phyloP scores from a whole-genome alignment of 306 rosid species.

The Medicago truncatula region MtrunA17r5.0-ANR NC_053045.1:59739501-59740000 shows the following conservation, averaged over 20 bases:
- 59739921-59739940: constrained; percentile 89
- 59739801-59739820: constrained; percentile 88
- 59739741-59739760: constrained; percentile 81
- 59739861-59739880: constrained; percentile 97
- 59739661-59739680: constrained; percentile 14
- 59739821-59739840: constrained; percentile 66
- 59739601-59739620: constrained; percentile 16
- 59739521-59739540: background rate
- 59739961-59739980: background rate
- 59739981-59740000: constrained; percentile 7
- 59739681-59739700: constrained; percentile 29
- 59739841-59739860: constrained; percentile 78
- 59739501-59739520: constrained; percentile 13
- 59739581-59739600: too few species aligned
- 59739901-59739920: constrained; percentile 84
- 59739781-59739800: constrained; percentile 99
- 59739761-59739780: constrained; percentile 93
- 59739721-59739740: constrained; percentile 27
- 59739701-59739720: constrained; percentile 4
- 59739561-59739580: background rate
- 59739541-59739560: background rate
- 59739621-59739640: constrained; percentile 29
- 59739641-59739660: constrained; percentile 27
- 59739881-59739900: constrained; percentile 99
- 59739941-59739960: constrained; percentile 41